A percentile compares a stretch with the other conserved stretches of the same genome.
phyloP scores from a whole-genome alignment of 495 filamentous ascomycete species.

The Tetracladium setigerum region DNA sequence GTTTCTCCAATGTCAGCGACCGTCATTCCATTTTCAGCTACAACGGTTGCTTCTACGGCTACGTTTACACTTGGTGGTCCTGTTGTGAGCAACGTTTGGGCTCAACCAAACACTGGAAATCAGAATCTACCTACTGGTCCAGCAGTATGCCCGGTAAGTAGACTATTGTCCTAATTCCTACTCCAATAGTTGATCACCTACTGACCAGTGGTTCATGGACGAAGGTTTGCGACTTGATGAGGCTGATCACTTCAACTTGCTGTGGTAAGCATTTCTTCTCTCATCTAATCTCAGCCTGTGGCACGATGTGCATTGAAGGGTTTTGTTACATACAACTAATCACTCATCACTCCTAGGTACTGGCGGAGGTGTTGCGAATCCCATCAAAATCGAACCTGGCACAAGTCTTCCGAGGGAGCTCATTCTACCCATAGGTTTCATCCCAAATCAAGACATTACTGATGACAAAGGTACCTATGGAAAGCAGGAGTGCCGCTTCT shows the following conservation, averaged over 20 bases:
- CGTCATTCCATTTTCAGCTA: neutral
- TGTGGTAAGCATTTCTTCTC: too few species aligned
- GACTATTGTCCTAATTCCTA: neutral
- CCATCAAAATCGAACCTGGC: neutral
- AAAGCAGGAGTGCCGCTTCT: neutral
- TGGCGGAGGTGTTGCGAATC: neutral
- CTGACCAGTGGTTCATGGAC: neutral
- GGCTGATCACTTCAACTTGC: slow-evolving; percentile 1
- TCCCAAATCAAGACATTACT: slow-evolving; percentile 1
- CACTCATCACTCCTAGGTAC: too few species aligned
- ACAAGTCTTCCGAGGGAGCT: neutral
- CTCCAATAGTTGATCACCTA: neutral
- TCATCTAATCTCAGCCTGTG: too few species aligned
- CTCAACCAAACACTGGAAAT: neutral
- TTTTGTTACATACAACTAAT: too few species aligned
- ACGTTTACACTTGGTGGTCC: neutral
- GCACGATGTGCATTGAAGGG: too few species aligned
- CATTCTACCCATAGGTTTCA: neutral
- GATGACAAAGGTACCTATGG: neutral
- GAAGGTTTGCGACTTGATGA: neutral
- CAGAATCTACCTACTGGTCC: neutral
- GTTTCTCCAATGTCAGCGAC: neutral
- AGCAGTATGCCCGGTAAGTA: too few species aligned
- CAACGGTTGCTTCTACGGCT: neutral
- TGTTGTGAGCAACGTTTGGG: neutral